Percentiles rank a stretch among this genome's conserved stretches.
Evolutionary conservation across 208 protist genomes (phyloP).

Genomic region (Leishmania guyanensis): DNA sequence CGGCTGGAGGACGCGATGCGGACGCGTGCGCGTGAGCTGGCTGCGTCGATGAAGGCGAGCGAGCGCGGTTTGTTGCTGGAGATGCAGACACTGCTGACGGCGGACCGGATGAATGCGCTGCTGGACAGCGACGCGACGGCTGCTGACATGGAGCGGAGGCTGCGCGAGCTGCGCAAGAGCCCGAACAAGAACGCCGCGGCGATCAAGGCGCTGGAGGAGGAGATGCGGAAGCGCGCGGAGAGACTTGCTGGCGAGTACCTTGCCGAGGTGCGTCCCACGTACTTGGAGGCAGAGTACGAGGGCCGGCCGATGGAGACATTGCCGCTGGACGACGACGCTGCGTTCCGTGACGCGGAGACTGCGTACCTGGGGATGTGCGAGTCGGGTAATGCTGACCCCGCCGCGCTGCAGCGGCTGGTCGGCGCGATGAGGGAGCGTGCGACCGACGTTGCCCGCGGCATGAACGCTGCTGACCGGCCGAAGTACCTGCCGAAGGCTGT

Average conservation of each 20-base stretch:
- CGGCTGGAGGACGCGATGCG: slow-evolving; percentile 44
- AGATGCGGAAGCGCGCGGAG: slow-evolving; percentile 35
- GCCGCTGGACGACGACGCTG: slow-evolving; percentile 43
- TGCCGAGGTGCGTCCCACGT: slow-evolving; percentile 24
- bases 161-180: slow-evolving; percentile 47
- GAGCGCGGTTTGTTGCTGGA: slow-evolving; percentile 23
- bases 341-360: slow-evolving; percentile 45
- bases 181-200: slow-evolving; percentile 35
- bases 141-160: slow-evolving; percentile 27
- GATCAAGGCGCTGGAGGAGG: slow-evolving; percentile 41
- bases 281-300: slow-evolving; percentile 42
- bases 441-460: slow-evolving; percentile 41
- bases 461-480: slow-evolving; percentile 47
- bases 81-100: neutral
- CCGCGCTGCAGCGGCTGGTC: slow-evolving; percentile 33
- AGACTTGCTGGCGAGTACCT: slow-evolving; percentile 16
- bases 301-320: slow-evolving; percentile 38
- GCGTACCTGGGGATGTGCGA: slow-evolving; percentile 36
- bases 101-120: slow-evolving; percentile 13
- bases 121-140: slow-evolving; percentile 41
- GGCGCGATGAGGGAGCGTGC: slow-evolving; percentile 41
- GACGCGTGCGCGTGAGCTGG: slow-evolving; percentile 38
- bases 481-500: slow-evolving; percentile 44
- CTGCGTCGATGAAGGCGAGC: slow-evolving; percentile 21
- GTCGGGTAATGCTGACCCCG: slow-evolving; percentile 20